These are phyloP conservation scores for Rhizophagus clarus DNA, from an alignment of 192 early-diverging fungal genomes.

Conservation along the genomic window DNA sequence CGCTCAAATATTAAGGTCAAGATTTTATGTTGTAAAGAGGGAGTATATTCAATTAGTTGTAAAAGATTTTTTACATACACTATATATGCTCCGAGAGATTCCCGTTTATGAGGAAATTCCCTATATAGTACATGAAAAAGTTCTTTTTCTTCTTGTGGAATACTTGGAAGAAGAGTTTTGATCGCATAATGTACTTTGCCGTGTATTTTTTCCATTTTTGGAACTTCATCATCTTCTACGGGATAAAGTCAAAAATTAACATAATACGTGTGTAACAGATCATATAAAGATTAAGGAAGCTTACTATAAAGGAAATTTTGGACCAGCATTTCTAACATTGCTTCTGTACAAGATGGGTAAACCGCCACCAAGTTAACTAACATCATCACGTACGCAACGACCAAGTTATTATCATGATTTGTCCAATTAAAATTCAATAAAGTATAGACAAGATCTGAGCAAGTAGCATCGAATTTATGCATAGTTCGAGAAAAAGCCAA, in stretches of 20 bases:
- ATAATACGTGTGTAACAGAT: neutral
- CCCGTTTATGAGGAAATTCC: constrained; percentile 75
- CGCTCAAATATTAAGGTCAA: constrained; percentile 77
- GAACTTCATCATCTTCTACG: neutral
- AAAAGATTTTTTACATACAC: constrained; percentile 79
- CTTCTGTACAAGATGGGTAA: neutral
- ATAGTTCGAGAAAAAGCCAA: neutral
- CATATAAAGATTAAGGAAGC: neutral
- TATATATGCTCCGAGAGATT: constrained; percentile 56
- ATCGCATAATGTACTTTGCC: constrained; percentile 15
- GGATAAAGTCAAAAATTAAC: neutral
- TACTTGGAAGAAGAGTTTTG: neutral
- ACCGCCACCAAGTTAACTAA: neutral
- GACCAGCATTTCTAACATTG: neutral
- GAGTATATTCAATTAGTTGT: constrained; percentile 75
- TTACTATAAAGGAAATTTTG: constrained; percentile 8
- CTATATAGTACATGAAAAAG: constrained; percentile 62
- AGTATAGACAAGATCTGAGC: neutral
- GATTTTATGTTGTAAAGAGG: constrained; percentile 67
- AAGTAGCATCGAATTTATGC: neutral
- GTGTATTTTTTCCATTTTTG: neutral
- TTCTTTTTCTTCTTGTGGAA: neutral
- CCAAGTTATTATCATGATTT: constrained; percentile 13
- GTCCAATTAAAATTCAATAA: constrained; percentile 10
- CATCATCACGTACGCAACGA: constrained; percentile 3